These are phyloP conservation scores for Cordyceps javanica DNA, from an alignment of 2,329 filamentous ascomycete genomes.

Conservation along the genomic window DNA sequence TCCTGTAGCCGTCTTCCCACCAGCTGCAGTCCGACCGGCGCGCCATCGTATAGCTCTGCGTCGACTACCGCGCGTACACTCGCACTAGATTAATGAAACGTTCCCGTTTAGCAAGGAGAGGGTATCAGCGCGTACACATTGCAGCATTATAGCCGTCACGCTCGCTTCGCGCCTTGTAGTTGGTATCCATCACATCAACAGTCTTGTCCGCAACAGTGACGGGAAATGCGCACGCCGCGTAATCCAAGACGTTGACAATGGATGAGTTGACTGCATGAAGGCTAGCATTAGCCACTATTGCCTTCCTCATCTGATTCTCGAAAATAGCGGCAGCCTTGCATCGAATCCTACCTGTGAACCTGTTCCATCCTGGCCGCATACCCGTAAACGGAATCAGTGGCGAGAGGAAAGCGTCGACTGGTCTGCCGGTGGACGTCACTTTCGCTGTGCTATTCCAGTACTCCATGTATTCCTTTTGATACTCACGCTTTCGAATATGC, in stretches of 20 bases:
- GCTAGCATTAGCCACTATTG: background rate
- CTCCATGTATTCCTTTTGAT: constrained; percentile 7
- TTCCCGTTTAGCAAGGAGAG: background rate
- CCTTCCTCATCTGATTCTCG: background rate
- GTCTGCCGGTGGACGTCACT: background rate
- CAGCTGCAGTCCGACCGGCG: background rate
- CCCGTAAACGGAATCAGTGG: constrained; percentile 34
- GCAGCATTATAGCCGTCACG: background rate
- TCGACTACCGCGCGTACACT: background rate
- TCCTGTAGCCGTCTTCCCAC: background rate
- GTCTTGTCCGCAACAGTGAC: constrained; percentile 33
- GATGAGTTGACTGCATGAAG: constrained; percentile 26
- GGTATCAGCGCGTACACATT: background rate
- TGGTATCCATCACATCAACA: background rate
- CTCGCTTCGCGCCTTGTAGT: background rate
- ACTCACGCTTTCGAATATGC: no score
- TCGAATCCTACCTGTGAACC: background rate
- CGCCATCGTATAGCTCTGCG: background rate
- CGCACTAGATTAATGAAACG: background rate
- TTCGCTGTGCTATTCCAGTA: constrained; percentile 5
- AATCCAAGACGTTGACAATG: constrained; percentile 31
- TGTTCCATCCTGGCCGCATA: constrained; percentile 27
- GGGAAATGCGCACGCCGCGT: constrained; percentile 34
- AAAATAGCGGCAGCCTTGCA: background rate
- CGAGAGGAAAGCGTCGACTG: constrained; percentile 30